phyloP scores from a whole-genome alignment of 768 basidiomycete species.

The Termitomyces heimii region DNA sequence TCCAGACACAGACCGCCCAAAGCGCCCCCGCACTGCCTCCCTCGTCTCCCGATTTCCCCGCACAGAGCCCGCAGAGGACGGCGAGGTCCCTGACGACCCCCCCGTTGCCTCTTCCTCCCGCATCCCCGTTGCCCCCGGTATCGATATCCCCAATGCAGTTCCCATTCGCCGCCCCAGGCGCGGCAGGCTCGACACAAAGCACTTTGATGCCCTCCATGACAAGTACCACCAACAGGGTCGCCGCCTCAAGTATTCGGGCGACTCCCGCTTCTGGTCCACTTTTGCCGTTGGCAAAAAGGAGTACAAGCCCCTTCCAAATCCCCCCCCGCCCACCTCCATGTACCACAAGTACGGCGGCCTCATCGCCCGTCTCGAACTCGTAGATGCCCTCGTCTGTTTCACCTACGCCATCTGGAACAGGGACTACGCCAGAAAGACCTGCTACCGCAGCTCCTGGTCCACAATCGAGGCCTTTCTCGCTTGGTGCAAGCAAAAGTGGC shows the following conservation, averaged over 20 bases:
- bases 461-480: slow-evolving; percentile 65
- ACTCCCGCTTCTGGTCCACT: slow-evolving; percentile 72
- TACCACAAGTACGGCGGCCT: slow-evolving; percentile 74
- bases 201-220: slow-evolving; percentile 60
- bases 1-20: slow-evolving; percentile 34
- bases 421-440: slow-evolving; percentile 52
- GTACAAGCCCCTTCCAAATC: slow-evolving; percentile 55
- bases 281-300: slow-evolving; percentile 60
- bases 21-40: slow-evolving; percentile 38
- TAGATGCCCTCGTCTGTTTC: slow-evolving; percentile 81
- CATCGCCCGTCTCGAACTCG: slow-evolving; percentile 72
- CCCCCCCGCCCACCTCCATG: slow-evolving; percentile 58
- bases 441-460: slow-evolving; percentile 57
- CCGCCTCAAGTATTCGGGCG: slow-evolving; percentile 78
- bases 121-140: slow-evolving; percentile 15
- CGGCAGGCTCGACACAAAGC: slow-evolving; percentile 38
- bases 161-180: slow-evolving; percentile 67
- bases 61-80: slow-evolving; percentile 46
- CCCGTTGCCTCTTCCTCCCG: slow-evolving; percentile 20
- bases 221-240: slow-evolving; percentile 67
- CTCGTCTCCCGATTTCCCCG: slow-evolving; percentile 22
- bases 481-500: slow-evolving; percentile 72
- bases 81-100: slow-evolving; percentile 47
- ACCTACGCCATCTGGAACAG: slow-evolving; percentile 80
- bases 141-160: slow-evolving; percentile 31